Conservation (phyloP, 345 rosid genomes). For the Salix suchowensis region DNA sequence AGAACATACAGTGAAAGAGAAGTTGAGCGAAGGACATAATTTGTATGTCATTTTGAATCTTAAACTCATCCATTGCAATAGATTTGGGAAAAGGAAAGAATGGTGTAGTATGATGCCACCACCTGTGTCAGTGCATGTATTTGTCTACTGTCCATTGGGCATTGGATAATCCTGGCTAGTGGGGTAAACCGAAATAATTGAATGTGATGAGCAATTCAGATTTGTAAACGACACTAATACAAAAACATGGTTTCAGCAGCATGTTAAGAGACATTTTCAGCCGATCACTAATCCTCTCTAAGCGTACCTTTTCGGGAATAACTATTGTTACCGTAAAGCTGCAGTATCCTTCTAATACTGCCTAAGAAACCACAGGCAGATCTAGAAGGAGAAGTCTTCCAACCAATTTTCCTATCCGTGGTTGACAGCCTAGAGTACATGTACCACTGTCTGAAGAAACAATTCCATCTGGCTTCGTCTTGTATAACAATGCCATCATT, state of each 20-base stretch:
- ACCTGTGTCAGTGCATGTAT: no score
- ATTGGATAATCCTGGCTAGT: neutral
- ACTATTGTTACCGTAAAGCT: constrained; percentile 31
- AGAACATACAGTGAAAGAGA: no score
- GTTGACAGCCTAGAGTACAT: constrained; percentile 34
- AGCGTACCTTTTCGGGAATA: constrained; percentile 14
- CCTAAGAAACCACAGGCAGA: constrained; percentile 25
- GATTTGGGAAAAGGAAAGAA: no score
- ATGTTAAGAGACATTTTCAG: neutral
- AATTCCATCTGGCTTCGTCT: constrained; percentile 14
- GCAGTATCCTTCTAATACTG: constrained; percentile 38
- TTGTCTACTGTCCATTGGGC: no score
- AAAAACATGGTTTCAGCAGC: neutral
- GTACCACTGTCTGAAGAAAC: constrained; percentile 35
- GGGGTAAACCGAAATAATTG: neutral
- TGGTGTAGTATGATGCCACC: no score
- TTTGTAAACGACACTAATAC: neutral
- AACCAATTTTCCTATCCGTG: constrained; percentile 16
- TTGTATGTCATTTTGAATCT: no score
- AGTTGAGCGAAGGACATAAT: no score
- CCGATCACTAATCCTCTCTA: constrained; percentile 12
- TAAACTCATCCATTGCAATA: no score
- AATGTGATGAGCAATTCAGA: constrained; percentile 6
- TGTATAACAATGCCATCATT: constrained; percentile 2
- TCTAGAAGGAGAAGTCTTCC: constrained; percentile 18